Evolutionary conservation across 148 eudicot genomes (phyloP).

Genomic region (Pouteria glomerata): DNA sequence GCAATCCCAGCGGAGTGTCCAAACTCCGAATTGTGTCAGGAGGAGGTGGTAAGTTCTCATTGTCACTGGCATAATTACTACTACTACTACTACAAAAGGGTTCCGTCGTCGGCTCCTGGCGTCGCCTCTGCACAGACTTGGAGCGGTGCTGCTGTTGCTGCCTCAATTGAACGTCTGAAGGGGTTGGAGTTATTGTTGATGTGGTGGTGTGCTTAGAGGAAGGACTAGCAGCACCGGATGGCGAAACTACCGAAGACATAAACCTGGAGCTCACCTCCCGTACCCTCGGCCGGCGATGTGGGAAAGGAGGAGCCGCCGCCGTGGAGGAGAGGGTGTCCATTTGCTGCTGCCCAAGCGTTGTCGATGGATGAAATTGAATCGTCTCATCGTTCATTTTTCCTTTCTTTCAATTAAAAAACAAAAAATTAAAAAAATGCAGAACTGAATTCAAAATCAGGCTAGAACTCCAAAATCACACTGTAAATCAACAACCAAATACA

Average conservation of each 20-base stretch:
- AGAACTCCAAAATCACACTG: too few relatives aligned
- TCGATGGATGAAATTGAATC: too few relatives aligned
- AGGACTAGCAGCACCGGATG: conserved; percentile 23
- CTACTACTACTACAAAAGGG: too few relatives aligned
- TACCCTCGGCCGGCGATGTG: conserved; percentile 65
- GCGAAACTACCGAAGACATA: conserved; percentile 53
- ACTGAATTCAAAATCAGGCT: too few relatives aligned
- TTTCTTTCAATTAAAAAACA: too few relatives aligned
- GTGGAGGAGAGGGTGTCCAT: too few relatives aligned
- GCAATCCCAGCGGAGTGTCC: conserved; percentile 25
- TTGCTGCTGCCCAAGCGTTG: too few relatives aligned
- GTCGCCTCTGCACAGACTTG: conserved; percentile 38
- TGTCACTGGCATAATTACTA: too few relatives aligned
- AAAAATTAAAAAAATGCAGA: too few relatives aligned
- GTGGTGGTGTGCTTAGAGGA: conserved; percentile 10
- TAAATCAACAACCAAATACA: too few relatives aligned
- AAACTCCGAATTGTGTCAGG: conserved; percentile 33
- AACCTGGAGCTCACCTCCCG: conserved; percentile 81
- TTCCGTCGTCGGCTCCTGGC: conserved; percentile 9
- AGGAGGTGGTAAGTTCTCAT: conserved; percentile 28
- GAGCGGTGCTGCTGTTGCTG: conserved; percentile 21
- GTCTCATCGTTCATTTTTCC: too few relatives aligned
- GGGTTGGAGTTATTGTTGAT: conserved; percentile 22
- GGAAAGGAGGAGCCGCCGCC: conserved; percentile 27
- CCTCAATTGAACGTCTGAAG: conserved; percentile 22